Base-by-base conservation (phyloP, 352 stramenopile genomes). In the Globisporangium echinulatum region DNA sequence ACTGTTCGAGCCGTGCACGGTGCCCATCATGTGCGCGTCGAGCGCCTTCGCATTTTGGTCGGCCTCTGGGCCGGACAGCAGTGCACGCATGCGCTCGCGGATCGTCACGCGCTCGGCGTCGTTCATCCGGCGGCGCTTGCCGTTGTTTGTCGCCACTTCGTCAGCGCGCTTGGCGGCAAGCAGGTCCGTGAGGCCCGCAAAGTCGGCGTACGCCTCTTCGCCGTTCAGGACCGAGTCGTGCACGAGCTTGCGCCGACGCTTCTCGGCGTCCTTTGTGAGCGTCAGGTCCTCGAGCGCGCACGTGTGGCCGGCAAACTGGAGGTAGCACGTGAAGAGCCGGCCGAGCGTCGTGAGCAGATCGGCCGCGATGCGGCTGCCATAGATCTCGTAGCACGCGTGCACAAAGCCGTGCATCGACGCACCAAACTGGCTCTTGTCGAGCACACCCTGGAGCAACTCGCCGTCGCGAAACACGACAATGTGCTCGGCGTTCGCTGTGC, bases 371-470 rank as follows among this genome's bases (percentile, higher is more conserved):
- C 85, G 82, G n/a, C 69, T 67, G 17, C 88, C 82, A 58, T 95
- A 97, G 51, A 93, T 79, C 68, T 96, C 87, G 67, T 99, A 99
- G 14, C 98, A 92, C 40, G 93, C 91, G 75, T 99, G 98, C 2
- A 99, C 95, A 25, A 99, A 82, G 49, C 96, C 98, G 72, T 99
- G 97, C 68, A 98, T 97, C 37, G 96, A 97, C 3, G 97, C 95
- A 62, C 97, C 98, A 75, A 99, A 99, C 50, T 98, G 94, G 62
- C 87, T 94, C 82, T 99, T 99, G 74, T 99, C 98, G 25, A 99
- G 82, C 49, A 99, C 88, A 69, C 97, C 97, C 62, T 97, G 88
- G 14, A 99, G 74, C 60, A 99, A 62, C 62, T 99, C 94, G 43
- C 96, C 95, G 63, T 99, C 90, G 46, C 96, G 85, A 62, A 99